Evolutionary conservation across 2,329 filamentous ascomycete species (phyloP).

Genomic region (Fusarium palustre): DNA sequence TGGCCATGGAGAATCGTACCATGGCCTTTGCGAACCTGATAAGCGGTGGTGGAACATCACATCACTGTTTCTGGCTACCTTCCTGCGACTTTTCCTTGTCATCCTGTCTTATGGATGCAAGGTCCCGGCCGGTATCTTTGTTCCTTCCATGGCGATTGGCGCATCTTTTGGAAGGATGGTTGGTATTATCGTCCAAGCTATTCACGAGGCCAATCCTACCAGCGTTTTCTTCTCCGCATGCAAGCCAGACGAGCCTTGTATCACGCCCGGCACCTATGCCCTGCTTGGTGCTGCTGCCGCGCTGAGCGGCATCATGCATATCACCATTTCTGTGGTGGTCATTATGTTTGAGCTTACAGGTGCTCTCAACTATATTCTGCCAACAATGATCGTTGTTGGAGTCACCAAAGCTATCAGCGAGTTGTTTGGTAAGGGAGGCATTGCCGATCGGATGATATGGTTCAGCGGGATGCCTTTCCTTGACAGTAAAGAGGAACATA

Average conservation of each 20-base stretch:
- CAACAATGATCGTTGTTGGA: constrained; percentile 98
- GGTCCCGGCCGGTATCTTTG: constrained; percentile 96
- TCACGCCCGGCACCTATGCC: constrained; percentile 96
- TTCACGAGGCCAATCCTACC: constrained; percentile 85
- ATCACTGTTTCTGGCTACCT: constrained; percentile 81
- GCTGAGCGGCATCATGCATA: constrained; percentile 96
- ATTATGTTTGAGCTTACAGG: constrained; percentile 99
- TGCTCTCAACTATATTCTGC: constrained; percentile 95
- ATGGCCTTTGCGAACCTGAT: constrained; percentile 84
- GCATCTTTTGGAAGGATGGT: constrained; percentile 93
- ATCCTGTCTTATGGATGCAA: constrained; percentile 98
- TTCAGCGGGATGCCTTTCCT: constrained; percentile 97
- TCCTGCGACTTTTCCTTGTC: constrained; percentile 84
- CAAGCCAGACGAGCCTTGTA: constrained; percentile 91
- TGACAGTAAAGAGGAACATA: constrained; percentile 97
- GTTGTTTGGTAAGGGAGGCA: constrained; percentile 93
- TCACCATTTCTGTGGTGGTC: constrained; percentile 95
- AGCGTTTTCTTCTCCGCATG: constrained; percentile 90
- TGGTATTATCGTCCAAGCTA: constrained; percentile 91
- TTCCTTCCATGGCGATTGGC: constrained; percentile 97
- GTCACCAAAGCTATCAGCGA: constrained; percentile 95
- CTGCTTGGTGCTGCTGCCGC: constrained; percentile 93
- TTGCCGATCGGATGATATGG: constrained; percentile 98
- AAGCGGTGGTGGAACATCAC: constrained; percentile 82
- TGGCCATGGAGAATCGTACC: constrained; percentile 87